A percentile compares a stretch with the other conserved stretches of the same genome.
Conservation (phyloP, 371 early-diverging fungal genomes). For the Mucor lusitanicus region DNA sequence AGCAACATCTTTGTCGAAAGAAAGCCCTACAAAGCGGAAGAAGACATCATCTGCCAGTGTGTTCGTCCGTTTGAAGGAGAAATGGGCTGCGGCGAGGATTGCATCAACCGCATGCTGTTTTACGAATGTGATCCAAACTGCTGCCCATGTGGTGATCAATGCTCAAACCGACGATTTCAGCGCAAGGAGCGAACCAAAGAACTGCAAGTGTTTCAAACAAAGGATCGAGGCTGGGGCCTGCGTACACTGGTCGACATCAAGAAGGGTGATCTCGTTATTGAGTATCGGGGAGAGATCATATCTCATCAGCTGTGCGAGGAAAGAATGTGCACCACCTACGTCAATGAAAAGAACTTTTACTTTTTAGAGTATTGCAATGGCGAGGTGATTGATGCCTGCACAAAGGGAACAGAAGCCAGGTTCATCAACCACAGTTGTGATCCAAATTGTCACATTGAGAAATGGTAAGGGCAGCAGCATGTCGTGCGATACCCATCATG, state of each 20-base stretch:
- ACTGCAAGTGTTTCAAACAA: constrained; percentile 66
- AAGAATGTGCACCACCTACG: constrained; percentile 76
- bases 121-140: constrained; percentile 74
- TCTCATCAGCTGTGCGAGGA: constrained; percentile 65
- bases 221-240: constrained; percentile 79
- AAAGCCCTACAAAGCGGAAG: constrained; percentile 53
- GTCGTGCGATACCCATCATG: not conserved
- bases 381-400: constrained; percentile 49
- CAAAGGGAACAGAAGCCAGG: constrained; percentile 36
- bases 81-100: constrained; percentile 73
- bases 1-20: constrained; percentile 73
- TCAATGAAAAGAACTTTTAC: constrained; percentile 71
- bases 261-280: constrained; percentile 72
- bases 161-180: constrained; percentile 80
- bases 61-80: constrained; percentile 51
- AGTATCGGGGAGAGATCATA: constrained; percentile 91
- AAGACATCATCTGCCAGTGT: constrained; percentile 63
- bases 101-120: constrained; percentile 77
- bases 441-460: constrained; percentile 93
- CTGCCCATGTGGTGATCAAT: constrained; percentile 74
- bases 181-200: constrained; percentile 51
- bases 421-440: constrained; percentile 71
- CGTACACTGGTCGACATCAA: constrained; percentile 62
- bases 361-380: constrained; percentile 79
- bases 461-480: constrained; percentile 64